A percentile compares a stretch with the other conserved stretches of the same genome.
Conservation (phyloP, 768 basidiomycete genomes). For the Trametes sanguinea region DNA sequence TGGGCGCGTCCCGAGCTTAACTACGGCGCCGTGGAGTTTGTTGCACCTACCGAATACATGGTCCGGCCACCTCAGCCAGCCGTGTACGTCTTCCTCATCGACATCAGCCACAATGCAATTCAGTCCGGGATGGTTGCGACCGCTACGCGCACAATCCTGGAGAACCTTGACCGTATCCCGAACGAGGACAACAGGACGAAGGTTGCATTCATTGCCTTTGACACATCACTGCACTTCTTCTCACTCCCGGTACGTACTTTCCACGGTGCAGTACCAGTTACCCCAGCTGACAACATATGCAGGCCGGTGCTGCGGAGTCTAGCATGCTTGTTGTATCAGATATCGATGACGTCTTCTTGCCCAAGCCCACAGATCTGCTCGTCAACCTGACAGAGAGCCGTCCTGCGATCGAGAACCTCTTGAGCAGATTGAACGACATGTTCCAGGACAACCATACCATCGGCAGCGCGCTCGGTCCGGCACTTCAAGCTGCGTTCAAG, state of each 20-base stretch:
- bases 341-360: slow-evolving; percentile 95
- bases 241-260: slow-evolving; percentile 75
- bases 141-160: slow-evolving; percentile 93
- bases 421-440: slow-evolving; percentile 90
- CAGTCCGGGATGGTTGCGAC: slow-evolving; percentile 99
- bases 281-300: background rate
- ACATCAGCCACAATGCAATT: slow-evolving; percentile 90
- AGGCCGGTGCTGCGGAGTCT: slow-evolving; percentile 76
- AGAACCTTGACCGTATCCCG: slow-evolving; percentile 92
- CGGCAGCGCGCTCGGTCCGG: slow-evolving; percentile 93
- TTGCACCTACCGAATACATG: slow-evolving; percentile 99
- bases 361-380: slow-evolving; percentile 94
- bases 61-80: slow-evolving; percentile 97
- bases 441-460: slow-evolving; percentile 95
- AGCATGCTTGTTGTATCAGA: slow-evolving; percentile 98
- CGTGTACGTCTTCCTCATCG: slow-evolving; percentile 95
- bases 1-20: slow-evolving; percentile 95
- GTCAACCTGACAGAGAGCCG: slow-evolving; percentile 90
- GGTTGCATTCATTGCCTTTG: slow-evolving; percentile 89
- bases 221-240: slow-evolving; percentile 95
- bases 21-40: slow-evolving; percentile 91
- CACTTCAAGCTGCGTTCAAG: slow-evolving; percentile 94
- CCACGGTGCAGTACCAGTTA: background rate
- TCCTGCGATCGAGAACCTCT: slow-evolving; percentile 74
- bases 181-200: slow-evolving; percentile 94